Evolutionary conservation across 495 filamentous ascomycete species (phyloP).

Genomic region (Xylaria intraflava): DNA sequence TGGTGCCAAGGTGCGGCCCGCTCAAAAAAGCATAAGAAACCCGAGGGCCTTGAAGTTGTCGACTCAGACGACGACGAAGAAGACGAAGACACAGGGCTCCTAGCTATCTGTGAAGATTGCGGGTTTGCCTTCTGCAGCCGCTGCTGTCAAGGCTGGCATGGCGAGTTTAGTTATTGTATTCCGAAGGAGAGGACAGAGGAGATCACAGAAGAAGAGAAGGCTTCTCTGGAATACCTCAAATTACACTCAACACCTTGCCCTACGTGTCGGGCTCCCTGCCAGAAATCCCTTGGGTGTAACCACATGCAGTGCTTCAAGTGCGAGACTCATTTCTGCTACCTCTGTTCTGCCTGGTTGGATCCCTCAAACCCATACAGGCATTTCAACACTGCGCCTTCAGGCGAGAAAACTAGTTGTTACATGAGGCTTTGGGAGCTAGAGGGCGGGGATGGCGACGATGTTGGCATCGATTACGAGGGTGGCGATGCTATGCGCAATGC

Average conservation of each 20-base stretch:
- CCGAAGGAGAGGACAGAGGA: slow-evolving; percentile 55
- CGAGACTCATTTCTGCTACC: slow-evolving; percentile 89
- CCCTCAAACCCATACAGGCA: slow-evolving; percentile 78
- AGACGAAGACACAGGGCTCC: slow-evolving; percentile 37
- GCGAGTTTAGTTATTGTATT: slow-evolving; percentile 60
- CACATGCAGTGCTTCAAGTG: slow-evolving; percentile 96
- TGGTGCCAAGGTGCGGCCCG: slow-evolving; percentile 94
- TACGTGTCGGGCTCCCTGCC: slow-evolving; percentile 75
- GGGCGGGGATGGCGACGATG: slow-evolving; percentile 65
- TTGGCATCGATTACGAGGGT: slow-evolving; percentile 48
- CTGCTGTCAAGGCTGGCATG: slow-evolving; percentile 73
- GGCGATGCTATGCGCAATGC: slow-evolving; percentile 20
- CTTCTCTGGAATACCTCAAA: slow-evolving; percentile 72
- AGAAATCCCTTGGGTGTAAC: slow-evolving; percentile 94
- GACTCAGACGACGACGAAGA: slow-evolving; percentile 47
- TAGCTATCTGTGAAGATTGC: slow-evolving; percentile 85
- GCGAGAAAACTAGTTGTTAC: slow-evolving; percentile 57
- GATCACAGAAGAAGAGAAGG: slow-evolving; percentile 75
- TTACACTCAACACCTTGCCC: slow-evolving; percentile 81
- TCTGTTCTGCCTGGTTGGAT: slow-evolving; percentile 82
- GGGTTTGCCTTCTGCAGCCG: slow-evolving; percentile 80
- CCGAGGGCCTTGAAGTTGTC: slow-evolving; percentile 42
- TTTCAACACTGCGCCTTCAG: slow-evolving; percentile 58
- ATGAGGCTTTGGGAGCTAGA: slow-evolving; percentile 87
- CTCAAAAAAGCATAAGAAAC: slow-evolving; percentile 72